Percentiles rank a stretch among this genome's conserved stretches.
Evolutionary conservation across 2,329 filamentous ascomycete species (phyloP).

Genomic region (Alternaria brassicicola): DNA sequence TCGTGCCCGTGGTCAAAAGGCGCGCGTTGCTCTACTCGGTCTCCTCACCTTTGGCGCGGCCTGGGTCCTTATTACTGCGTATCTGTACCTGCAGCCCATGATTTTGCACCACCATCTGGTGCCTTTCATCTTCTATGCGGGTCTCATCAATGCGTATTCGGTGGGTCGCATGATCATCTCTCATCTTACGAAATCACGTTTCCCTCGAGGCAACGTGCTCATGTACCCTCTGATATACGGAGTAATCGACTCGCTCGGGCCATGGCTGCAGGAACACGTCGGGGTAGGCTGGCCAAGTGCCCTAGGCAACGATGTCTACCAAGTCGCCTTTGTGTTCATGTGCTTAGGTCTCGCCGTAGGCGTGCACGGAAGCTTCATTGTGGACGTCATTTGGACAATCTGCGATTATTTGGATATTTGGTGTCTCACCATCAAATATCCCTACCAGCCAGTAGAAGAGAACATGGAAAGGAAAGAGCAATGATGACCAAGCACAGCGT

Average conservation of each 20-base stretch:
- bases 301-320: conserved; percentile 70
- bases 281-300: conserved; percentile 56
- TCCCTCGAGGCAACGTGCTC: conserved; percentile 90
- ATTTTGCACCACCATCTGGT: conserved; percentile 85
- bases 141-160: conserved; percentile 90
- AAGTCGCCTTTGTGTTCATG: conserved; percentile 88
- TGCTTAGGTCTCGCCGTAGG: conserved; percentile 84
- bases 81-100: conserved; percentile 82
- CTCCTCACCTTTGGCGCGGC: conserved; percentile 79
- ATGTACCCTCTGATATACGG: conserved; percentile 77
- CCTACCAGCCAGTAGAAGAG: conserved; percentile 55
- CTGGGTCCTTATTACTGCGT: conserved; percentile 78
- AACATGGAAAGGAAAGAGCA: conserved; percentile 36
- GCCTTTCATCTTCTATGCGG: conserved; percentile 87
- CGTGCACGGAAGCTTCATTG: conserved; percentile 96
- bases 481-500: conserved; percentile 4
- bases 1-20: conserved; percentile 72
- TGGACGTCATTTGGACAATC: conserved; percentile 96
- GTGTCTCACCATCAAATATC: conserved; percentile 97
- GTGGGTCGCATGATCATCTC: conserved; percentile 96
- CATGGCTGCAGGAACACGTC: conserved; percentile 59
- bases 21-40: conserved; percentile 77
- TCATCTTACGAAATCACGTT: conserved; percentile 84
- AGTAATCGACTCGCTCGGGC: conserved; percentile 80
- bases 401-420: conserved; percentile 98